Evolutionary conservation across 2,329 filamentous ascomycete species (phyloP).

Genomic region (Calonectria pseudoreteaudii): DNA sequence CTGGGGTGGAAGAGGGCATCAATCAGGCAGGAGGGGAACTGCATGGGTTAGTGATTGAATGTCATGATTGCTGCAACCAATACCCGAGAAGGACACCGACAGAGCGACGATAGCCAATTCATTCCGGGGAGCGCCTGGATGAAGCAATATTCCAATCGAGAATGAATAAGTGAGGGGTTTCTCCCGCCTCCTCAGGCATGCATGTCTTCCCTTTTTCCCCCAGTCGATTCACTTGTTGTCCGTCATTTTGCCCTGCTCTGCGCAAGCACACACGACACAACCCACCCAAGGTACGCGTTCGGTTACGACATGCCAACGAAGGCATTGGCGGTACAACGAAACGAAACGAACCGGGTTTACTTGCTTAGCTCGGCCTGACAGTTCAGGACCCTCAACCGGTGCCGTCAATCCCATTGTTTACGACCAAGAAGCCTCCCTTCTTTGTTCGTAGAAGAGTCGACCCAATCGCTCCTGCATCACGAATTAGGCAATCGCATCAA

Average conservation of each 20-base stretch:
- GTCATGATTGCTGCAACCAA: slow-evolving; percentile 8
- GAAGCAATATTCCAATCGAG: slow-evolving; percentile 5
- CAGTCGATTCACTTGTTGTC: background rate
- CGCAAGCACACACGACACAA: background rate
- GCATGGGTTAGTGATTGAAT: slow-evolving; percentile 2
- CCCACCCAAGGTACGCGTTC: slow-evolving; percentile 20
- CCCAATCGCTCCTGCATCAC: slow-evolving; percentile 21
- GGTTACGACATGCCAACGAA: slow-evolving; percentile 17
- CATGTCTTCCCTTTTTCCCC: background rate
- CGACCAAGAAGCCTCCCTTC: background rate
- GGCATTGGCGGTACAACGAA: slow-evolving; percentile 26
- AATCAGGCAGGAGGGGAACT: slow-evolving; percentile 2
- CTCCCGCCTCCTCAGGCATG: slow-evolving; percentile 18
- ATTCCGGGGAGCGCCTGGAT: slow-evolving; percentile 35
- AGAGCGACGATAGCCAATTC: slow-evolving; percentile 8
- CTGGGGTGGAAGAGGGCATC: background rate
- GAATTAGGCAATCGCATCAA: slow-evolving; percentile 9
- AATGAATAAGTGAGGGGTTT: slow-evolving; percentile 33
- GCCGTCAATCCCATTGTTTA: background rate
- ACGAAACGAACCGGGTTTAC: slow-evolving; percentile 32
- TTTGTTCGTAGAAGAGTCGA: background rate
- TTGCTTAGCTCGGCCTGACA: background rate
- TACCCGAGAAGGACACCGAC: slow-evolving; percentile 7
- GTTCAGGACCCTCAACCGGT: background rate
- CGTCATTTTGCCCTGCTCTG: background rate